Conservation (phyloP, 306 rosid genomes). For the Lagenaria siceraria region DNA sequence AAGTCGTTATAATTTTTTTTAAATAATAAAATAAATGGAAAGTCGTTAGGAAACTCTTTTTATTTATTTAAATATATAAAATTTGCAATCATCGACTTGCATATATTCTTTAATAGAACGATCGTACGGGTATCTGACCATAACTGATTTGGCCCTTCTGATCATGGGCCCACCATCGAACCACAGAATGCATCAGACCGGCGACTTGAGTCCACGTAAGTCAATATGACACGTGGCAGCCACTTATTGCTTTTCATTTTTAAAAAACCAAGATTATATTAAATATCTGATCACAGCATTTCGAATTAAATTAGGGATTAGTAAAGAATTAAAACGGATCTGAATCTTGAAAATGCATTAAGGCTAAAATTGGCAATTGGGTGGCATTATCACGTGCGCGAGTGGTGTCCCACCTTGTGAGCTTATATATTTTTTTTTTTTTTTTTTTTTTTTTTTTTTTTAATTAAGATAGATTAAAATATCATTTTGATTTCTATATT, state of each 20-base stretch:
- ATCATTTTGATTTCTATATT: no score
- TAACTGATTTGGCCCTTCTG: background rate
- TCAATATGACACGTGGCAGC: background rate
- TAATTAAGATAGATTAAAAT: no score
- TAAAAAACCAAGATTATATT: background rate
- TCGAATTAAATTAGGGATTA: background rate
- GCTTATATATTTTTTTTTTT: no score
- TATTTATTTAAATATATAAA: background rate
- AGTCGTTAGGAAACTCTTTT: background rate
- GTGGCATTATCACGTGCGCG: background rate
- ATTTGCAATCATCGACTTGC: no score
- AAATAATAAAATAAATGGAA: background rate
- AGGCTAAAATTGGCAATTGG: background rate
- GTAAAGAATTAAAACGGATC: background rate
- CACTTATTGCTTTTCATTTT: background rate
- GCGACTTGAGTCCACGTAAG: background rate
- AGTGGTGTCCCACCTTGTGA: background rate
- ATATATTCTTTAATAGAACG: background rate
- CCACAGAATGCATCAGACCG: background rate
- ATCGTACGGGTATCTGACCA: background rate
- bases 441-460: no score
- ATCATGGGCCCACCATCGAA: background rate
- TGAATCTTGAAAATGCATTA: background rate
- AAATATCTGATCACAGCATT: background rate
- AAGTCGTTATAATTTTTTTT: background rate